Evolutionary conservation across 1,139 yeast species (phyloP), one percentile per base, ranked within the genome.

Genomic region (Geotrichum carabidarum): DNA sequence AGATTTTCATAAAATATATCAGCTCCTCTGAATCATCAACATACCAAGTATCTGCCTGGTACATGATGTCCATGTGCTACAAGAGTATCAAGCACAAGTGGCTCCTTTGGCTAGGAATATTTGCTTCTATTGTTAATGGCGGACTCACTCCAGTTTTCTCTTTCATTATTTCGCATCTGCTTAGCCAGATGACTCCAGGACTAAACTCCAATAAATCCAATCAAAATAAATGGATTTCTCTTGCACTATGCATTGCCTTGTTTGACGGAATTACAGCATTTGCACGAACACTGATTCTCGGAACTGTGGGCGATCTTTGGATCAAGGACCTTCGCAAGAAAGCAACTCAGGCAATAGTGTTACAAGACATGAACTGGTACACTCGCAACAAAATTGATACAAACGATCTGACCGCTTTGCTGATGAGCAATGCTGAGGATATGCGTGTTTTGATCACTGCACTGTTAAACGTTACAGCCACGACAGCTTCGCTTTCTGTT

Each of bases 361-460:
- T 71, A 2, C 87, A 83, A 60, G 80, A 80, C 38, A 63, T 82
- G 64, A 62, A 72, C 1, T 88, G 85, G 81, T 84, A 82, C 61
- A 70, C 37, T 1, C 42, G 50, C 35, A 57, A 52, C 44, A 50
- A 63, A 1, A 71, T 74, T 48, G 74, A 74, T 30, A 74, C 86
- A 0, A 77, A 86, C 14, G 84, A 82, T 59, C 64, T 87, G 1
- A 78, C 85, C 4, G 80, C 95, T 0, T 73, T 88, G 18, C 63
- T 90, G 2, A 75, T 90, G 78, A 89, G 87, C 65, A 96, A 91
- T 66, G 71, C 89, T 0, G 80, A 96, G 62, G 95, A 88, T 64
- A 72, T 87, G 59, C 76, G 96, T 58, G 71, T 75, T 1, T 71
- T 88, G 51, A 76, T 86, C 1, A 76, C 89, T 1, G 80, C 80